Evolutionary conservation across 2,329 filamentous ascomycete genomes (phyloP).

Genomic region (Chrysosporium queenslandicum): DNA sequence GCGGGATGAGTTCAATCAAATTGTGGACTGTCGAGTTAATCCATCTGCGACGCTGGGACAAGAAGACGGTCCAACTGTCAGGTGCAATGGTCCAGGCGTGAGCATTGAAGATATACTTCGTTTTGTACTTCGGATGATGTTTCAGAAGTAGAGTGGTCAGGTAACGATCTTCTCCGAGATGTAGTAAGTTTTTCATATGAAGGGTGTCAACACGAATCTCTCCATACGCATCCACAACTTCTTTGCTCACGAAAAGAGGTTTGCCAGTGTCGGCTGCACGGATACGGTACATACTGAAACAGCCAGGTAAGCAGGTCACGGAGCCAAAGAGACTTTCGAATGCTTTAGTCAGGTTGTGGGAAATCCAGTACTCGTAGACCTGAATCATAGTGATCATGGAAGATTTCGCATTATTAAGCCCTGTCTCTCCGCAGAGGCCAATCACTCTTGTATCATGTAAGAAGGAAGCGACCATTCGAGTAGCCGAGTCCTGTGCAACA

Average conservation of each 20-base stretch:
- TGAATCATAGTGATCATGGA: slow-evolving; percentile 98
- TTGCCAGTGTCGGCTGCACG: slow-evolving; percentile 90
- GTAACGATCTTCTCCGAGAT: slow-evolving; percentile 95
- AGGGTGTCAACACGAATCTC: slow-evolving; percentile 95
- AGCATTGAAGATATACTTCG: slow-evolving; percentile 86
- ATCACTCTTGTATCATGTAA: slow-evolving; percentile 87
- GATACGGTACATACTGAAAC: slow-evolving; percentile 98
- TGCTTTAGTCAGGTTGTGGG: slow-evolving; percentile 90
- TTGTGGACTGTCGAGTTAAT: slow-evolving; percentile 99
- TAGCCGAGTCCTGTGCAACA: slow-evolving; percentile 78
- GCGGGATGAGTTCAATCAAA: slow-evolving; percentile 83
- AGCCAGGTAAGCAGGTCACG: slow-evolving; percentile 94
- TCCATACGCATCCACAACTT: slow-evolving; percentile 77
- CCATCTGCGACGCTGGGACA: slow-evolving; percentile 97
- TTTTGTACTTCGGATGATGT: slow-evolving; percentile 89
- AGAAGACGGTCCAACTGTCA: slow-evolving; percentile 85
- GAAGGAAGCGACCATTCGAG: slow-evolving; percentile 85
- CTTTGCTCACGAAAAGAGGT: slow-evolving; percentile 88
- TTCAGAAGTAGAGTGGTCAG: slow-evolving; percentile 90
- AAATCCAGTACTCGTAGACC: slow-evolving; percentile 99
- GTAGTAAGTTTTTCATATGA: slow-evolving; percentile 96
- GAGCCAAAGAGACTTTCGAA: slow-evolving; percentile 96
- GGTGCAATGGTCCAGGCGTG: slow-evolving; percentile 96
- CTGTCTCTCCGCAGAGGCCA: slow-evolving; percentile 88
- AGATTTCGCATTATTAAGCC: slow-evolving; percentile 80